A percentile compares a stretch with the other conserved stretches of the same genome.
phyloP scores from a whole-genome alignment of 2,329 filamentous ascomycete species.

The Colletotrichum sp. region DNA sequence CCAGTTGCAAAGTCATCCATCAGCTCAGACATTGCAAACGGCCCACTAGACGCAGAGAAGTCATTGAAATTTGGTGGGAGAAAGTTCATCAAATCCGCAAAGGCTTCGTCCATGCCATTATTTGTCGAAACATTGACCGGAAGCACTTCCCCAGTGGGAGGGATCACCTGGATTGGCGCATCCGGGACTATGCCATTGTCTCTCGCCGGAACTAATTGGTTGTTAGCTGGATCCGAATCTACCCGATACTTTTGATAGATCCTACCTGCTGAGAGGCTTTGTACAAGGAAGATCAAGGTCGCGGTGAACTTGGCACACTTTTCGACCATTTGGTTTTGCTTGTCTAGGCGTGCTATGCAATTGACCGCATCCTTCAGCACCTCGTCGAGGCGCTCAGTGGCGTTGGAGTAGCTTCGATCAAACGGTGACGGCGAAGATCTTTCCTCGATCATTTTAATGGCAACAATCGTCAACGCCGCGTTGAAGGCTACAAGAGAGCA shows the following conservation, averaged over 20 bases:
- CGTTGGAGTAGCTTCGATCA: not conserved
- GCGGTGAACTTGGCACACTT: slow-evolving; percentile 17
- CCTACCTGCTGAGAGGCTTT: not conserved
- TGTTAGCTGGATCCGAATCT: not conserved
- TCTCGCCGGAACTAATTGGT: not conserved
- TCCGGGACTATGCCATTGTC: too few relatives aligned
- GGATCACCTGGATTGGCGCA: not conserved
- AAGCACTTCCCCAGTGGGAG: not conserved
- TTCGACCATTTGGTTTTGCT: slow-evolving; percentile 8
- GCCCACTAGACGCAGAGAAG: not conserved
- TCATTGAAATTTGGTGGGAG: slow-evolving; percentile 8
- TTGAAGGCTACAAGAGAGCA: not conserved
- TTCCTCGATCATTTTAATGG: slow-evolving; percentile 7
- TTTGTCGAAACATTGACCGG: not conserved
- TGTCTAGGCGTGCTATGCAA: slow-evolving; percentile 5
- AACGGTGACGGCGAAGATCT: not conserved
- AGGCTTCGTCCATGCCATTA: not conserved
- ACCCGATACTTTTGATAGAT: not conserved
- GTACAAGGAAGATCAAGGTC: not conserved
- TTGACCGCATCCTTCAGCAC: not conserved
- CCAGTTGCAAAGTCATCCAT: slow-evolving; percentile 7
- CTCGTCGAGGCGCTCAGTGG: not conserved
- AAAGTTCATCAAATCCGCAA: not conserved
- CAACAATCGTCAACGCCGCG: slow-evolving; percentile 3
- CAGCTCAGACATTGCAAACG: slow-evolving; percentile 2